These are phyloP conservation scores for Leucoagaricus sp. DNA, from an alignment of 1,284 basidiomycete species.

Conservation along the genomic window DNA sequence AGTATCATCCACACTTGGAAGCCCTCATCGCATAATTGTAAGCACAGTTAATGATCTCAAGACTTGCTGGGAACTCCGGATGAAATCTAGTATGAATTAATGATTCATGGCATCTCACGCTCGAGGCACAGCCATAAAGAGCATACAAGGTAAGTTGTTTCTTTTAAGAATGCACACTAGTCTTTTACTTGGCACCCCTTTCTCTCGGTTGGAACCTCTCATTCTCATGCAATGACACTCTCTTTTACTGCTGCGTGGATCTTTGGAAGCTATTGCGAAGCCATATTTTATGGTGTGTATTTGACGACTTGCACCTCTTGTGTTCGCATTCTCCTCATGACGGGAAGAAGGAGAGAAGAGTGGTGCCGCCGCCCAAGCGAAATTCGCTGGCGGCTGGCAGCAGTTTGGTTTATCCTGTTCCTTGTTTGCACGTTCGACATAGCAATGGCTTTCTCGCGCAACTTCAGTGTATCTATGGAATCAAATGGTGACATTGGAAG, in stretches of 20 bases:
- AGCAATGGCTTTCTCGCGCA: background rate
- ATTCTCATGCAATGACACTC: background rate
- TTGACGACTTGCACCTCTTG: constrained; percentile 2
- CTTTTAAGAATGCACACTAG: no score
- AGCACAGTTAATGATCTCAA: no score
- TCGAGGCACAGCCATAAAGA: no score
- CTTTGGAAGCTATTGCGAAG: constrained; percentile 1
- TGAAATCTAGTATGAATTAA: no score
- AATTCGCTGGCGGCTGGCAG: constrained; percentile 3
- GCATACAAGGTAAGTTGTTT: no score
- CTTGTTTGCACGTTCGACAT: background rate
- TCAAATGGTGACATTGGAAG: background rate
- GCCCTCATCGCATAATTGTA: no score
- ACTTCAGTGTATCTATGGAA: background rate
- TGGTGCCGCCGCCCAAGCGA: background rate
- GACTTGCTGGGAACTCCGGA: no score
- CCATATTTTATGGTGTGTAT: constrained; percentile 4
- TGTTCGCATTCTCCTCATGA: background rate
- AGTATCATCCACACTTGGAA: no score
- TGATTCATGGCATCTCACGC: no score
- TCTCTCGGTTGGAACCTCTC: no score
- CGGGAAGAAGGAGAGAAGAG: background rate
- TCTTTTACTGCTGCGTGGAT: constrained; percentile 3
- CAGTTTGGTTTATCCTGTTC: background rate
- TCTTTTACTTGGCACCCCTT: no score